phyloP scores from a whole-genome alignment of 2,329 filamentous ascomycete species.

The Cladosporium sp. region DNA sequence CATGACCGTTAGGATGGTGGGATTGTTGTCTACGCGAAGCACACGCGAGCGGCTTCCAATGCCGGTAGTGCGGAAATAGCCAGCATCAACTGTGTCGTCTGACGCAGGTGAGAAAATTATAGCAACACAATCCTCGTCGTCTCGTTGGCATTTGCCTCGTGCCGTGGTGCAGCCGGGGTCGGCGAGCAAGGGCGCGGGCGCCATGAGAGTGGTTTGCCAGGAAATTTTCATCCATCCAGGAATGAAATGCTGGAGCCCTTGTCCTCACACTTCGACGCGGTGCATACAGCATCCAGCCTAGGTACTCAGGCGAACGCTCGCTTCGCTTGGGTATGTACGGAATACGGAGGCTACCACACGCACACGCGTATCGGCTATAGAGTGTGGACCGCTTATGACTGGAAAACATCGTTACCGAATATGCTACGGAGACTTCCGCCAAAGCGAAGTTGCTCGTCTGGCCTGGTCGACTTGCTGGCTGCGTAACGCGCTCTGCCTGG shows the following conservation, averaged over 20 bases:
- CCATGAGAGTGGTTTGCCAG: no score
- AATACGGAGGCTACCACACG: no score
- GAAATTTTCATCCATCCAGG: no score
- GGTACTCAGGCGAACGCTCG: neutral
- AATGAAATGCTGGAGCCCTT: no score
- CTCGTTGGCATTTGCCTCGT: neutral
- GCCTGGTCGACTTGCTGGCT: no score
- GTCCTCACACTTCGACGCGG: no score
- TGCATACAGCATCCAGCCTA: neutral
- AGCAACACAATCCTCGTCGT: no score
- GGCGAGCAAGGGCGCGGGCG: slow-evolving; percentile 1
- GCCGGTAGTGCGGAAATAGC: neutral
- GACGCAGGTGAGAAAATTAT: neutral
- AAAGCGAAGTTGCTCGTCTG: no score
- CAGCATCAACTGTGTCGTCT: neutral
- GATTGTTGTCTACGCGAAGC: slow-evolving; percentile 10
- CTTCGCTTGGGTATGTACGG: slow-evolving; percentile 2
- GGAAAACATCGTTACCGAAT: slow-evolving; percentile 2
- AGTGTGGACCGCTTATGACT: neutral
- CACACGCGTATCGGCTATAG: neutral
- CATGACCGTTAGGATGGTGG: slow-evolving; percentile 1
- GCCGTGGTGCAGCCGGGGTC: slow-evolving; percentile 2
- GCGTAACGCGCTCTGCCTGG: no score
- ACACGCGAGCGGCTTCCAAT: slow-evolving; percentile 7
- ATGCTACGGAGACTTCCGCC: no score